Percentiles rank a stretch among this genome's conserved stretches.
These are phyloP conservation scores for Clohesyomyces aquaticus DNA, from an alignment of 495 filamentous ascomycete genomes.

Conservation along the genomic window DNA sequence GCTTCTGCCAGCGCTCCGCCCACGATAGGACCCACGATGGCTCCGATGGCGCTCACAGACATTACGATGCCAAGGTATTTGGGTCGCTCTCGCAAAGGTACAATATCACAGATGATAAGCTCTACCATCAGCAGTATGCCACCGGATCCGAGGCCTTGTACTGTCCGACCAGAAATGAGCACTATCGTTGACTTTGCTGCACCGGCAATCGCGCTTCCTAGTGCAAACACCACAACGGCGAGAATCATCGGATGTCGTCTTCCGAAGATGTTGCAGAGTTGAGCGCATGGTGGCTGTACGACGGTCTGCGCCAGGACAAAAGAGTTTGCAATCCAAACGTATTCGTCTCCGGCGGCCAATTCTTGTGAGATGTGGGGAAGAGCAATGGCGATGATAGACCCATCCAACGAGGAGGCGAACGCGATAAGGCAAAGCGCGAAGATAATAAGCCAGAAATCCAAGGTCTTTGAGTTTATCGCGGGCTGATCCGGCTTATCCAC, in stretches of 20 bases:
- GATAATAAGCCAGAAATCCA: slow-evolving; percentile 6
- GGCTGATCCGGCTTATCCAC: too few species aligned
- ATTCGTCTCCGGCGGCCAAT: neutral
- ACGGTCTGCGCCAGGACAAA: slow-evolving; percentile 5
- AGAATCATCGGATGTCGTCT: neutral
- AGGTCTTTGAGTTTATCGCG: too few species aligned
- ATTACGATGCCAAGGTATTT: slow-evolving; percentile 41
- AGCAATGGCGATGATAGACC: neutral
- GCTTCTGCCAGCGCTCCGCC: slow-evolving; percentile 18
- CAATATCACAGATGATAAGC: slow-evolving; percentile 17
- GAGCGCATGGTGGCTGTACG: slow-evolving; percentile 15
- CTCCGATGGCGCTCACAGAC: slow-evolving; percentile 1
- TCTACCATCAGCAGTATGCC: slow-evolving; percentile 7
- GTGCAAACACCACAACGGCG: neutral
- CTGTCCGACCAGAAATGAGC: slow-evolving; percentile 6
- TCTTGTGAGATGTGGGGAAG: slow-evolving; percentile 1
- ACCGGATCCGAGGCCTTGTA: slow-evolving; percentile 10
- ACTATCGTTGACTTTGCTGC: neutral
- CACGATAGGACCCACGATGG: slow-evolving; percentile 21
- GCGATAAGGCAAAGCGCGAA: neutral
- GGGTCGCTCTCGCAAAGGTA: slow-evolving; percentile 38
- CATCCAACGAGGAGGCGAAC: neutral
- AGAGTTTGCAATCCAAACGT: slow-evolving; percentile 4
- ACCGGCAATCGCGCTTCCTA: slow-evolving; percentile 4
- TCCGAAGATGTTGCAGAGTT: slow-evolving; percentile 12